These are phyloP conservation scores for Zangia roseola DNA, from an alignment of 768 basidiomycete species.

Conservation along the genomic window DNA sequence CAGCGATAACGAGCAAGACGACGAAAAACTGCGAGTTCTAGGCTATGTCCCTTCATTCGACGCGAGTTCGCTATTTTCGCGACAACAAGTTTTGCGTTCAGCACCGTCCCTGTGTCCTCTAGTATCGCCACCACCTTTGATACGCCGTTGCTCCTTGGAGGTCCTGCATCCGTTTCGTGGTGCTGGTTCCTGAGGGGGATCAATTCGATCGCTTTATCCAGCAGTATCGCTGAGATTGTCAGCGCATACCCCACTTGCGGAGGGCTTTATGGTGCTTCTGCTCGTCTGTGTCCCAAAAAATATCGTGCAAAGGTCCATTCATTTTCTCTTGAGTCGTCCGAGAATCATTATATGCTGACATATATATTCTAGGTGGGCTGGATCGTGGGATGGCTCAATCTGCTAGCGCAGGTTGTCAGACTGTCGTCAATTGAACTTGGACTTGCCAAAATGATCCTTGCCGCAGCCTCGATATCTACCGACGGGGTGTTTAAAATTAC, in stretches of 20 bases:
- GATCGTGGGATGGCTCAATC: slow-evolving; percentile 34
- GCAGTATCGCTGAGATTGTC: slow-evolving; percentile 31
- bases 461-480: slow-evolving; percentile 26
- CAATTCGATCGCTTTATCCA: slow-evolving; percentile 29
- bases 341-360: neutral
- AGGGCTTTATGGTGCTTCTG: slow-evolving; percentile 67
- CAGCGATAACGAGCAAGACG: slow-evolving; percentile 9
- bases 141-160: slow-evolving; percentile 36
- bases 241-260: slow-evolving; percentile 33
- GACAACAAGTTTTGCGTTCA: slow-evolving; percentile 33
- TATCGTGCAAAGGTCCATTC: slow-evolving; percentile 58
- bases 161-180: slow-evolving; percentile 37
- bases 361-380: slow-evolving; percentile 26
- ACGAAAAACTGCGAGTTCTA: slow-evolving; percentile 26
- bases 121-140: slow-evolving; percentile 38
- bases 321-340: neutral
- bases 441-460: slow-evolving; percentile 34
- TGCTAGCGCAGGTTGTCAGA: slow-evolving; percentile 26
- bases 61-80: slow-evolving; percentile 45
- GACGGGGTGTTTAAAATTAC: slow-evolving; percentile 36
- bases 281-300: slow-evolving; percentile 62
- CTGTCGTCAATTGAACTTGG: slow-evolving; percentile 38
- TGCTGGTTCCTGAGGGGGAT: slow-evolving; percentile 34
- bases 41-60: slow-evolving; percentile 36
- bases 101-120: slow-evolving; percentile 36